A percentile compares a stretch with the other conserved stretches of the same genome.
phyloP scores from a whole-genome alignment of 345 rosid genomes.

The Pelargonium nanum region DNA sequence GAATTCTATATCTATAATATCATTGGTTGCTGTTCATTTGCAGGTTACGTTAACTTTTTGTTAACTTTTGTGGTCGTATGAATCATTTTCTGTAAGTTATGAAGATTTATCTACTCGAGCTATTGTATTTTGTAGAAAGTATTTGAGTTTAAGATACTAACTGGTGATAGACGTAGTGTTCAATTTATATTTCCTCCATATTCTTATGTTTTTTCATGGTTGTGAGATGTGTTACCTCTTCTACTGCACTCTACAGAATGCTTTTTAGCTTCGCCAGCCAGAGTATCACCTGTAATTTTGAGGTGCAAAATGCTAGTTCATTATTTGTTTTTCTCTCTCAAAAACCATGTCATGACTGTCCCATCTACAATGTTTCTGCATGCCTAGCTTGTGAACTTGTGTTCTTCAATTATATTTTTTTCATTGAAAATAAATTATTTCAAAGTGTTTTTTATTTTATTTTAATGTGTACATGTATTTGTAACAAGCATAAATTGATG shows the following conservation, averaged over 20 bases:
- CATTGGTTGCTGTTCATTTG: slow-evolving; percentile 45
- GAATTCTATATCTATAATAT: slow-evolving; percentile 40
- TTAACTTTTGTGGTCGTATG: neutral
- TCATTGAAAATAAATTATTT: neutral
- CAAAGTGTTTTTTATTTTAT: no score
- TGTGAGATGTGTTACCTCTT: neutral
- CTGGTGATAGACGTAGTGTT: neutral
- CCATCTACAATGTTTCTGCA: neutral
- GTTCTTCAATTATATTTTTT: neutral
- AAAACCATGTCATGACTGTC: neutral
- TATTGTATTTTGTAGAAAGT: neutral
- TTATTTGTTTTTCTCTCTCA: neutral
- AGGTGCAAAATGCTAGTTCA: neutral
- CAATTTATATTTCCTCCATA: neutral
- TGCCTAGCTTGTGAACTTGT: neutral
- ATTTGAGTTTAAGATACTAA: neutral
- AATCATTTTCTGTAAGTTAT: neutral
- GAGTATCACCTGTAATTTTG: neutral
- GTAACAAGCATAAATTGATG: neutral
- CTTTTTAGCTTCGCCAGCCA: neutral
- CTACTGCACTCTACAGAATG: neutral
- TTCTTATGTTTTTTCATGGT: neutral
- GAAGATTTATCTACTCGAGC: neutral
- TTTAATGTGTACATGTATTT: neutral
- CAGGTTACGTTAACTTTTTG: slow-evolving; percentile 24